phyloP scores from a whole-genome alignment of 805 yeast genomes.

The Komagataella pseudopastoris region DNA sequence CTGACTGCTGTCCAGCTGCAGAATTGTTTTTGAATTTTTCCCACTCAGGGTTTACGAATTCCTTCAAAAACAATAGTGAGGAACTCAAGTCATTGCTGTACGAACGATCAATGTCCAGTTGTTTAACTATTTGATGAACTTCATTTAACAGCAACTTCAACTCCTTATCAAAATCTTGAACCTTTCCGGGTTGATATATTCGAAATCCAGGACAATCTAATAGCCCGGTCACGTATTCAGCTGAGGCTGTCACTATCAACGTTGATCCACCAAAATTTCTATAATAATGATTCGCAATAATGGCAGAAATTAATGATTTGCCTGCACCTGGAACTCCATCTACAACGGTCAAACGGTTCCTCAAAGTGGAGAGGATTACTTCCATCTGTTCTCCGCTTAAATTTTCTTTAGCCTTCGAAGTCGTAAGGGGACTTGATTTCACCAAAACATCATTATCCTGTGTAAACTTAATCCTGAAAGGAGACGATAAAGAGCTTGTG shows the following conservation, averaged over 20 bases:
- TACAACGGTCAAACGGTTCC: conserved; percentile 8
- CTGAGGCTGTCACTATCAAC: conserved; percentile 8
- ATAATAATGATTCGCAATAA: conserved; percentile 9
- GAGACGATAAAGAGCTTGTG: not conserved
- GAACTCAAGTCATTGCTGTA: not conserved
- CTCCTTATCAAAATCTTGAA: not conserved
- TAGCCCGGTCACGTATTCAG: not conserved
- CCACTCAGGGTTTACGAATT: not conserved
- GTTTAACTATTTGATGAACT: not conserved
- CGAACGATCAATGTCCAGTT: not conserved
- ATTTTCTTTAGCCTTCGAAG: not conserved
- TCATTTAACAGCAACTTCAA: not conserved
- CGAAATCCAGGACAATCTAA: not conserved
- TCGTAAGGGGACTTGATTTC: not conserved
- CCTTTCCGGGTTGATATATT: not conserved
- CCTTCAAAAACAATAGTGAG: not conserved
- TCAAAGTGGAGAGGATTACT: conserved; percentile 13
- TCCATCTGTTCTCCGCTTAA: conserved; percentile 8
- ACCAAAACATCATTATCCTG: not conserved
- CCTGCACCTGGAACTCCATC: conserved; percentile 14
- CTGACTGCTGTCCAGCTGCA: not conserved
- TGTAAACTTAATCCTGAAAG: not conserved
- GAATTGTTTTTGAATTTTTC: not conserved
- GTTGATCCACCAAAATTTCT: conserved; percentile 13
- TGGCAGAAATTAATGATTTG: conserved; percentile 16